Percentiles rank a stretch among this genome's conserved stretches.
Evolutionary conservation across 192 early-diverging fungal genomes (phyloP).

Genomic region (Allomyces macrogynus): DNA sequence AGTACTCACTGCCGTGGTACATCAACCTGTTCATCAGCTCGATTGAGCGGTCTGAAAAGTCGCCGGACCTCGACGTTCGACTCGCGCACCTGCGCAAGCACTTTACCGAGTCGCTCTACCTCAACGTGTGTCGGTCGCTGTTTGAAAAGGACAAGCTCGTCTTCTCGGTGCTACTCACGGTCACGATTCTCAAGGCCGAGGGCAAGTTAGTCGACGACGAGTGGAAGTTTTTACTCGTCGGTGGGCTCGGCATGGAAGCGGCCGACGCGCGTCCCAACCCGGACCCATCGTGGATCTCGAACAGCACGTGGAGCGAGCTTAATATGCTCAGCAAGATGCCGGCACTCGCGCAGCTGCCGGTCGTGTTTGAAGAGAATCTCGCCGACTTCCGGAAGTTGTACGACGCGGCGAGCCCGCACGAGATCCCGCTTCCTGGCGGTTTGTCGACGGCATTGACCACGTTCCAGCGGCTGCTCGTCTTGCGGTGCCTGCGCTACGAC

Average conservation of each 20-base stretch:
- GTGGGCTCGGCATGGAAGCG: conserved; percentile 21
- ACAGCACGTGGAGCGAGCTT: conserved; percentile 34
- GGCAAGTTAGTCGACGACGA: conserved; percentile 27
- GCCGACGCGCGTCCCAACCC: conserved; percentile 13
- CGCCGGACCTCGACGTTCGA: conserved; percentile 21
- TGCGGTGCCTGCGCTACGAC: conserved; percentile 27
- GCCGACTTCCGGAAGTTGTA: conserved; percentile 22
- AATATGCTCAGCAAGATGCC: conserved; percentile 23
- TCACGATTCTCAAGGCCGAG: conserved; percentile 22
- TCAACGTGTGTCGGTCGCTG: conserved; percentile 35
- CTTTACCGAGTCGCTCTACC: conserved; percentile 33
- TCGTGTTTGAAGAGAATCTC: conserved; percentile 21
- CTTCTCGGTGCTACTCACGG: conserved; percentile 30
- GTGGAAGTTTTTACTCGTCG: conserved; percentile 31
- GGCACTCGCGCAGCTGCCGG: conserved; percentile 24
- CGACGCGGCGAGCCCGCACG: conserved; percentile 13
- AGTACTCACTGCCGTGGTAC: conserved; percentile 45
- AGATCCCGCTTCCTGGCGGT: conserved; percentile 24
- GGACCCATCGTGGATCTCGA: conserved; percentile 12
- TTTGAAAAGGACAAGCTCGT: conserved; percentile 47
- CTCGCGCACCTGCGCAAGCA: conserved; percentile 22
- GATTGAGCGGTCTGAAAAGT: conserved; percentile 29
- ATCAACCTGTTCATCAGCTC: conserved; percentile 38
- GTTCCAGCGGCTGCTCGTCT: conserved; percentile 13
- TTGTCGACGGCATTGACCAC: conserved; percentile 27